phyloP scores from a whole-genome alignment of 176 grass and related monocot genomes.

The Carex parvula region DNA sequence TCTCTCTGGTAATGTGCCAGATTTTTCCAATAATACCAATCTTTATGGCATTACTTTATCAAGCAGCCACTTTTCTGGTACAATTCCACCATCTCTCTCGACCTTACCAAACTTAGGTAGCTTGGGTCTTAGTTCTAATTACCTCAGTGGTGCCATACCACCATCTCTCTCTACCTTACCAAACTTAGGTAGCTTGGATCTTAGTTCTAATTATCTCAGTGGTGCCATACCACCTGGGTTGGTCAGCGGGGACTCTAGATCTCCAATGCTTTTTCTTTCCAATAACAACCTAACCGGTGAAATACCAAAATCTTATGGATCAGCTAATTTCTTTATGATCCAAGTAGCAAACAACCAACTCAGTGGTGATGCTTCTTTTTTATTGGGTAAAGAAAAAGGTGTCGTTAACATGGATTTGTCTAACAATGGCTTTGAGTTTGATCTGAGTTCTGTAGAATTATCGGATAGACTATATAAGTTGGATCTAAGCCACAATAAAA shows the following conservation, averaged over 20 bases:
- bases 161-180: no score
- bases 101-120: not conserved
- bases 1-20: no score
- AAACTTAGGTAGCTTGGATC: not conserved
- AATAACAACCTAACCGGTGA: not conserved
- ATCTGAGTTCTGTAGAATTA: constrained; percentile 9
- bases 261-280: not conserved
- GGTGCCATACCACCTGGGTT: constrained; percentile 14
- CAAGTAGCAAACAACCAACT: not conserved
- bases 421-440: constrained; percentile 13
- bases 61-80: no score
- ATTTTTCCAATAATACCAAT: no score
- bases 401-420: not conserved
- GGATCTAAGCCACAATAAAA: constrained; percentile 19
- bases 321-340: not conserved
- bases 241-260: no score
- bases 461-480: not conserved
- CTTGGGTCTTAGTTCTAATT: not conserved
- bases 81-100: no score
- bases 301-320: constrained; percentile 5
- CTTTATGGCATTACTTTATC: no score
- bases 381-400: constrained; percentile 3
- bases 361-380: not conserved
- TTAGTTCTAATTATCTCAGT: not conserved
- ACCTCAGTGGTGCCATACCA: constrained; percentile 12